phyloP scores from a whole-genome alignment of 1,284 basidiomycete genomes.

The Agaricales sp. region DNA sequence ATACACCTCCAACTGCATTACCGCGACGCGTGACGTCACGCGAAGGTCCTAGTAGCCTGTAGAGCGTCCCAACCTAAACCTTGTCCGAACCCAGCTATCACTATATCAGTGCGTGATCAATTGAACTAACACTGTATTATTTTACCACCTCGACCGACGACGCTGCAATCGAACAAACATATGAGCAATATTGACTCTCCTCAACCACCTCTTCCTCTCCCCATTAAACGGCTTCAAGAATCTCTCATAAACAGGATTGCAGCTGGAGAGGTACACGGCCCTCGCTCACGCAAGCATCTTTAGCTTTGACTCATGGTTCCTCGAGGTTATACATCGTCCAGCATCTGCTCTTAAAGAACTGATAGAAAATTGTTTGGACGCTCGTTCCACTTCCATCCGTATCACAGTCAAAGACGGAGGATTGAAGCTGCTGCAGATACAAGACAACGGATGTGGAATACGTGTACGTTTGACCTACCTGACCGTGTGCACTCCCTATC shows the following conservation, averaged over 20 bases:
- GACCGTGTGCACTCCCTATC: not conserved
- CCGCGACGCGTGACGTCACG: slow-evolving; percentile 1
- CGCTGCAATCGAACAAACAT: too few relatives aligned
- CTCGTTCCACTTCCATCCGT: slow-evolving; percentile 80
- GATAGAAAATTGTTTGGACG: slow-evolving; percentile 92
- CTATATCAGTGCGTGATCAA: too few relatives aligned
- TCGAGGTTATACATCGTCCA: slow-evolving; percentile 91
- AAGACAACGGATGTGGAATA: slow-evolving; percentile 95
- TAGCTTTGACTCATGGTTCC: not conserved
- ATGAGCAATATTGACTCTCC: not conserved
- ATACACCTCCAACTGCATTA: too few relatives aligned
- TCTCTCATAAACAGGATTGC: slow-evolving; percentile 74
- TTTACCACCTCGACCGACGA: too few relatives aligned
- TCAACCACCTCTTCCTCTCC: slow-evolving; percentile 23
- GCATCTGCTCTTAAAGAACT: slow-evolving; percentile 96
- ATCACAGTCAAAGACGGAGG: slow-evolving; percentile 94
- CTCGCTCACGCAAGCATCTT: not conserved
- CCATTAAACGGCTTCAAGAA: slow-evolving; percentile 64
- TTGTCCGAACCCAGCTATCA: too few relatives aligned
- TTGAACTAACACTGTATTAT: too few relatives aligned
- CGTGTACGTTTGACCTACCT: slow-evolving; percentile 38
- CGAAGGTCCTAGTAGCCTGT: too few relatives aligned
- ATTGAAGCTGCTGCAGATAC: slow-evolving; percentile 90
- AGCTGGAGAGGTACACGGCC: slow-evolving; percentile 56
- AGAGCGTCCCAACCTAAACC: too few relatives aligned